Evolutionary conservation across 2,329 filamentous ascomycete species (phyloP), one percentile per base, ranked within the genome.

Genomic region (Trichophyton verrucosum): DNA sequence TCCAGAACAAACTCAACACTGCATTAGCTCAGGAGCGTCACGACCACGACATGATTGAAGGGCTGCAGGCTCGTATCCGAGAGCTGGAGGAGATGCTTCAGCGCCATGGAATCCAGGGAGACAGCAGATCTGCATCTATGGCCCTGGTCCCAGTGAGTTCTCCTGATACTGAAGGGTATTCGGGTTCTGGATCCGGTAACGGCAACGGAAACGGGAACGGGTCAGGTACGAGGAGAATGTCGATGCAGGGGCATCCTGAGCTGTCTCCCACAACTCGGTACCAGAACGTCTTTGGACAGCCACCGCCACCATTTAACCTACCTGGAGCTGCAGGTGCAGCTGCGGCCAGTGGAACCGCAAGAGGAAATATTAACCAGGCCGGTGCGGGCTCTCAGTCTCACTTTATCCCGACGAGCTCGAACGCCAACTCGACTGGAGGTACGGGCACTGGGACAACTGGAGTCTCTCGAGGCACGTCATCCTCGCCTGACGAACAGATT

Each of bases 201-300:
- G n/a, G 38, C 2, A 57, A 24, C 55, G 33, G 33, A 3, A 57
- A 42, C 3, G n/a, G 38, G 3, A 57, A 24, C n/a, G 33, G 33
- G 20, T 57, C 55, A 3, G 4, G n/a, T 2, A 33, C 20, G 22
- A 7, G 42, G 57, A 47, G 49, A 33, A 53, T 53, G 49, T 59
- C 38, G 20, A 33, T 33, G 24, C 58, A 60, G 27, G 46, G 15
- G 27, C n/a, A 36, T 40, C 22, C 13, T 17, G 58, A 55, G 3
- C 8, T 60, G 15, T 60, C 58, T 6, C 47, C 58, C 9, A 20
- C 46, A 27, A 60, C 58, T 17, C 58, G 58, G 17, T 40, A 36
- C 60, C 40, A 27, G 42, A 59, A 20, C 20, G 59, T 66, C 20
- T 67, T 64, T 49, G 62, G 63, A 17, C 63, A 64, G 30, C 61